These are phyloP conservation scores for Colletotrichum neosansevieriae DNA, from an alignment of 2,329 filamentous ascomycete genomes.

Conservation along the genomic window DNA sequence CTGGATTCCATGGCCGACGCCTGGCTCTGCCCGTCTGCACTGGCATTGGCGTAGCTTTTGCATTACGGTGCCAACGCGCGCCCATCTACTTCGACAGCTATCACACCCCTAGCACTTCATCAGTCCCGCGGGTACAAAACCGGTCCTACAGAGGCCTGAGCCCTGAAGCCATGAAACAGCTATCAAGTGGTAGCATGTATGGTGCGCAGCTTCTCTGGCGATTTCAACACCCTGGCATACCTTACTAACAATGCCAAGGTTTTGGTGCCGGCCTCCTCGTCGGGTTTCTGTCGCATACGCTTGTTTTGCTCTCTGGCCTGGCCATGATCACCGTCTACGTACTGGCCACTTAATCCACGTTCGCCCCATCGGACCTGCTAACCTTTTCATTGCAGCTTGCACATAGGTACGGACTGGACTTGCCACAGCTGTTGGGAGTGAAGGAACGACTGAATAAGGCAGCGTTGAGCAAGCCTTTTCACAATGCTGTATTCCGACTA, in stretches of 20 bases:
- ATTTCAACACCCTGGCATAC: neutral
- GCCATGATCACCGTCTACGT: constrained; percentile 74
- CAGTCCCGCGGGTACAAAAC: neutral
- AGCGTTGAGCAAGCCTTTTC: constrained; percentile 23
- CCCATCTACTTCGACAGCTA: constrained; percentile 1
- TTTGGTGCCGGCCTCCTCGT: constrained; percentile 74
- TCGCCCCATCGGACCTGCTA: neutral
- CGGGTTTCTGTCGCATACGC: constrained; percentile 76
- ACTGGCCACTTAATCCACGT: constrained; percentile 32
- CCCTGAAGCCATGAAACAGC: constrained; percentile 32
- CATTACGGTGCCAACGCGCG: constrained; percentile 12
- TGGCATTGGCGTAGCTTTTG: constrained; percentile 27
- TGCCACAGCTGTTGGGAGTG: constrained; percentile 47
- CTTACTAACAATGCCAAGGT: constrained; percentile 56
- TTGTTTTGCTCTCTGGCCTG: constrained; percentile 76
- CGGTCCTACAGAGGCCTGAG: constrained; percentile 18
- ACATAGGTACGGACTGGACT: constrained; percentile 49
- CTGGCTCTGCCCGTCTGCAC: constrained; percentile 28
- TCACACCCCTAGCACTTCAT: neutral
- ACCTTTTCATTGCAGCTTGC: constrained; percentile 45
- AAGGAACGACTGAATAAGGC: constrained; percentile 48
- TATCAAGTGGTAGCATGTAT: constrained; percentile 36
- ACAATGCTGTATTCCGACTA: constrained; percentile 37
- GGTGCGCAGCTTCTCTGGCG: constrained; percentile 10
- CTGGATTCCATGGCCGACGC: constrained; percentile 8